A percentile compares a stretch with the other conserved stretches of the same genome.
Conservation (phyloP, 2,329 filamentous ascomycete genomes). For the Ceratocystis cacaofunesta region DNA sequence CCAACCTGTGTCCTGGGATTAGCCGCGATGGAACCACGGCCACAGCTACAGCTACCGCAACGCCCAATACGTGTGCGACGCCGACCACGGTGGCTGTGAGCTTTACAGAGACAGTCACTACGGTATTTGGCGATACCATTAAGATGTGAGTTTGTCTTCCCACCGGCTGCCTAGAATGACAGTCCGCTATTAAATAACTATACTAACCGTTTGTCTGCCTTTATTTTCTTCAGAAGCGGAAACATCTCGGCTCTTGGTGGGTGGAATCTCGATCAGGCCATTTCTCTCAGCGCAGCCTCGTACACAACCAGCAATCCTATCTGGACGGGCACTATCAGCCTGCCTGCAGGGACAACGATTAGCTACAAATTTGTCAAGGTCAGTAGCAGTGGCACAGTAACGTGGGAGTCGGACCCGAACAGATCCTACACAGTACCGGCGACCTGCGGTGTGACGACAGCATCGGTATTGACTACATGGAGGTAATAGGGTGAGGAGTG, state of each 20-base stretch:
- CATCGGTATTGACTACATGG: constrained; percentile 14
- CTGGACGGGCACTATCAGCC: constrained; percentile 37
- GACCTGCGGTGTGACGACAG: constrained; percentile 14
- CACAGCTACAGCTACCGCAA: neutral
- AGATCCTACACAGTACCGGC: constrained; percentile 23
- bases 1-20: constrained; percentile 12
- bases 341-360: constrained; percentile 38
- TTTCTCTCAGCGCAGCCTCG: constrained; percentile 35
- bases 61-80: constrained; percentile 21
- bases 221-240: constrained; percentile 17
- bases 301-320: constrained; percentile 40
- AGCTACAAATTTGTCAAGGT: constrained; percentile 49
- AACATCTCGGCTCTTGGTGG: constrained; percentile 27
- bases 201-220: neutral
- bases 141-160: constrained; percentile 29
- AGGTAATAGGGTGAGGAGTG: neutral
- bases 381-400: constrained; percentile 32
- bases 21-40: neutral
- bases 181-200: neutral
- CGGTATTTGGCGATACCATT: constrained; percentile 34
- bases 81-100: constrained; percentile 27
- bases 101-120: constrained; percentile 30
- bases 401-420: constrained; percentile 43
- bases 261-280: constrained; percentile 28
- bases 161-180: neutral